These are phyloP conservation scores for Claviceps sp. DNA, from an alignment of 2,329 filamentous ascomycete species.

Conservation along the genomic window DNA sequence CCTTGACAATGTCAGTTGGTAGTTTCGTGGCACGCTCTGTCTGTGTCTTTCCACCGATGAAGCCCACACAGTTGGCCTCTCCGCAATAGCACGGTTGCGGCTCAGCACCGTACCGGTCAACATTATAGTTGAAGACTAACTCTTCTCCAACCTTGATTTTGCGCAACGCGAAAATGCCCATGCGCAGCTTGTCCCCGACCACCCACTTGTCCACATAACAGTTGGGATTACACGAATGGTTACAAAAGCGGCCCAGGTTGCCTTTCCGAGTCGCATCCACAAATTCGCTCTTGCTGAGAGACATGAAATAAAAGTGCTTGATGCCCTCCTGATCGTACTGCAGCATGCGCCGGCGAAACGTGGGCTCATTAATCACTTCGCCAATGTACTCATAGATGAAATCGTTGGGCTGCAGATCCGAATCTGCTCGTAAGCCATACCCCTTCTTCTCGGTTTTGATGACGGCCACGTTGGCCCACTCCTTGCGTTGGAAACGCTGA, in stretches of 20 bases:
- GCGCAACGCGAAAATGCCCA: constrained; percentile 94
- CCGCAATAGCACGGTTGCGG: constrained; percentile 95
- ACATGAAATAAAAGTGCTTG: constrained; percentile 99
- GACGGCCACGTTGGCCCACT: constrained; percentile 84
- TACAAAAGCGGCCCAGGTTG: constrained; percentile 93
- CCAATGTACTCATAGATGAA: constrained; percentile 98
- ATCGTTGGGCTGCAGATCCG: constrained; percentile 64
- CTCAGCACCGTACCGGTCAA: constrained; percentile 92
- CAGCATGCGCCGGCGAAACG: constrained; percentile 78
- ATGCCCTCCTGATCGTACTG: constrained; percentile 94
- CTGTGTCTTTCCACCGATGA: constrained; percentile 94
- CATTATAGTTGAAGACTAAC: constrained; percentile 98
- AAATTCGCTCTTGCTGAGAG: constrained; percentile 88
- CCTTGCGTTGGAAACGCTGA: constrained; percentile 80
- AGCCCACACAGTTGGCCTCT: constrained; percentile 88
- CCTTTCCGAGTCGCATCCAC: constrained; percentile 96
- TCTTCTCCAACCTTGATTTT: constrained; percentile 81
- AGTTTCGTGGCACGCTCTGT: constrained; percentile 91
- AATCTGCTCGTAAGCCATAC: constrained; percentile 75
- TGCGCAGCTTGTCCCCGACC: constrained; percentile 88
- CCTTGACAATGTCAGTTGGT: constrained; percentile 79
- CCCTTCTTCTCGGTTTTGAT: constrained; percentile 98
- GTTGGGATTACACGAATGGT: constrained; percentile 97
- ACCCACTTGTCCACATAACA: constrained; percentile 99
- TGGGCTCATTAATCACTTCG: constrained; percentile 88